Percentiles rank a stretch among this genome's conserved stretches.
Conservation (phyloP, 2,329 filamentous ascomycete genomes). For the Neoascochyta sp. region DNA sequence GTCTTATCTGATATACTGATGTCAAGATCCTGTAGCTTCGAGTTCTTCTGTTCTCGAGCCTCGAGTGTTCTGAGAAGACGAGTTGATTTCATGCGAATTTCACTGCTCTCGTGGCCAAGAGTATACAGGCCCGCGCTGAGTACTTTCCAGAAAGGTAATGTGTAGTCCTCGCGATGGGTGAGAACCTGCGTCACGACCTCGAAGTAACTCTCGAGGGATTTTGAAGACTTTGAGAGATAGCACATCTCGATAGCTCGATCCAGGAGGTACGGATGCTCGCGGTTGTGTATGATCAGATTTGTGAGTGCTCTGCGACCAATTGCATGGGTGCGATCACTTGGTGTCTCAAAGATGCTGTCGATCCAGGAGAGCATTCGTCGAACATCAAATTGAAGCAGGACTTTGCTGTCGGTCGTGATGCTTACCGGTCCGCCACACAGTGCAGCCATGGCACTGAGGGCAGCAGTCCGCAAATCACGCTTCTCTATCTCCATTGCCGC, state of each 20-base stretch:
- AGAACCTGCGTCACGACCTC: constrained; percentile 86
- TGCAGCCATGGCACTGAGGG: constrained; percentile 91
- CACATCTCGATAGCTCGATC: constrained; percentile 90
- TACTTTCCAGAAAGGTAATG: constrained; percentile 84
- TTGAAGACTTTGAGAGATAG: constrained; percentile 75
- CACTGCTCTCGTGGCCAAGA: constrained; percentile 84
- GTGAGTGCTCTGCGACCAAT: constrained; percentile 85
- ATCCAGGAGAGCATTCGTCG: constrained; percentile 93
- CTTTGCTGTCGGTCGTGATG: constrained; percentile 81
- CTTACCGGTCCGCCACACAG: constrained; percentile 81
- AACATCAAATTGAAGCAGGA: constrained; percentile 86
- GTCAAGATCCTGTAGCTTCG: constrained; percentile 93
- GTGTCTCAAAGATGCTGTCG: constrained; percentile 86
- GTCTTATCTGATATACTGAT: constrained; percentile 99
- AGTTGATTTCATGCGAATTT: constrained; percentile 84
- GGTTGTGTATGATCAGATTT: constrained; percentile 87
- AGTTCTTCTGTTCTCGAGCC: constrained; percentile 76
- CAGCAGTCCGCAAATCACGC: constrained; percentile 82
- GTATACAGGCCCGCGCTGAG: constrained; percentile 86
- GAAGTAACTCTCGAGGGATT: constrained; percentile 92
- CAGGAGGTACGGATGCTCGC: constrained; percentile 77
- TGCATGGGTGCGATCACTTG: constrained; percentile 85
- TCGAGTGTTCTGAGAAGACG: constrained; percentile 77
- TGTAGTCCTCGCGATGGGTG: constrained; percentile 76
- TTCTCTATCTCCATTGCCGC: constrained; percentile 97